phyloP scores from a whole-genome alignment of 2,329 filamentous ascomycete species.

The Ophiostoma pallidulum region DNA sequence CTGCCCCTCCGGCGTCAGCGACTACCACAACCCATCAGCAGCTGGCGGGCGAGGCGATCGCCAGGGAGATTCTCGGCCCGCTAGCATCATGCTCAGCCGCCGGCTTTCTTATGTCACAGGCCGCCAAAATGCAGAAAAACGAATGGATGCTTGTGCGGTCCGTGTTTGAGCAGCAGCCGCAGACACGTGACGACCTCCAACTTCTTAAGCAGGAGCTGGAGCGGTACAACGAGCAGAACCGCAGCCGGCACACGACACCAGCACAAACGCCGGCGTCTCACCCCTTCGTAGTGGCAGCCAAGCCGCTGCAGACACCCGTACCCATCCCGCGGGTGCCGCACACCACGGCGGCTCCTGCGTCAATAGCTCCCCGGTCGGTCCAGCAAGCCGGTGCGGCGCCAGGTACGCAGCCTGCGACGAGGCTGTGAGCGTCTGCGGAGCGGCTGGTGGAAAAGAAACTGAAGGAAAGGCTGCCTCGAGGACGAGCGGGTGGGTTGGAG shows the following conservation, averaged over 20 bases:
- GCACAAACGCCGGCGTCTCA: no score
- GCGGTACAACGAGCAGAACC: constrained; percentile 22
- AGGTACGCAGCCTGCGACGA: background rate
- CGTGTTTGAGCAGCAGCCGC: constrained; percentile 57
- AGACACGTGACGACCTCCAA: constrained; percentile 52
- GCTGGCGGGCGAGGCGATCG: constrained; percentile 14
- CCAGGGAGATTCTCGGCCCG: constrained; percentile 32
- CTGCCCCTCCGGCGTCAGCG: constrained; percentile 4
- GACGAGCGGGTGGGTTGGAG: no score
- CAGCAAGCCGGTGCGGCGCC: background rate
- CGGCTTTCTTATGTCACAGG: constrained; percentile 59
- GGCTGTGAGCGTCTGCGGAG: no score
- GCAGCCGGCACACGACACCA: background rate
- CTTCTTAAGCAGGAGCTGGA: constrained; percentile 48
- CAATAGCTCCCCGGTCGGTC: background rate
- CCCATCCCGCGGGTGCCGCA: constrained; percentile 19
- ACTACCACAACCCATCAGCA: constrained; percentile 7
- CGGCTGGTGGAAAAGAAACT: no score
- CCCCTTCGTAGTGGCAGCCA: no score
- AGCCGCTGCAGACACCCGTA: constrained; percentile 18
- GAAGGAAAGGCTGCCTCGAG: no score
- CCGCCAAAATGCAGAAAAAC: constrained; percentile 55
- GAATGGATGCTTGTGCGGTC: constrained; percentile 67
- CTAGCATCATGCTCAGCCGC: constrained; percentile 56
- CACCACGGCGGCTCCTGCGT: background rate